Conservation (phyloP, 2,329 filamentous ascomycete genomes). For the Penicillium sp. region DNA sequence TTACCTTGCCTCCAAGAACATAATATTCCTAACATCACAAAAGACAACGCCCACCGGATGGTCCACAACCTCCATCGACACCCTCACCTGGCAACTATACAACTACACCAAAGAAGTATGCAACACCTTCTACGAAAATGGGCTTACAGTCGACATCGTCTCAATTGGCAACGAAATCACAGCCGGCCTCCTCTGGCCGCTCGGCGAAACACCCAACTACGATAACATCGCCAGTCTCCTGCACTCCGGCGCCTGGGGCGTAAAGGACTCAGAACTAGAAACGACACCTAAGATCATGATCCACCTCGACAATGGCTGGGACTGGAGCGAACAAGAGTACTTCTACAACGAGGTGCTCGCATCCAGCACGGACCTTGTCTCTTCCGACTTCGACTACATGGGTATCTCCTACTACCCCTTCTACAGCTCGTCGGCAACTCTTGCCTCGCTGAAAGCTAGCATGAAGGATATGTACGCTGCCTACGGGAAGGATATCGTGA, state of each 20-base stretch:
- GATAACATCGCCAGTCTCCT: conserved; percentile 64
- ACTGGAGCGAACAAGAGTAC: conserved; percentile 64
- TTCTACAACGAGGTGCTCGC: conserved; percentile 62
- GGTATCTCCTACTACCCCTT: conserved; percentile 75
- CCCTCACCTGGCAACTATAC: conserved; percentile 63
- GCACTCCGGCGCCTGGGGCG: conserved; percentile 62
- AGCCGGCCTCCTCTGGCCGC: conserved; percentile 65
- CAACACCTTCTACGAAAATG: conserved; percentile 59
- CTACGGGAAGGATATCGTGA: conserved; percentile 66
- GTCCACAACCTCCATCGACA: conserved; percentile 57
- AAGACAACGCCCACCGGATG: conserved; percentile 60
- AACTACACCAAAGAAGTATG: conserved; percentile 66
- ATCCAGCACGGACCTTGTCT: conserved; percentile 47
- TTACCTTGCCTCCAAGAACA: too few species aligned
- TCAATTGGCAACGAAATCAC: conserved; percentile 75
- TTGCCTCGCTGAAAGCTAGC: conserved; percentile 56
- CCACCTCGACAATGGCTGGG: conserved; percentile 74
- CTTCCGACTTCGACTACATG: conserved; percentile 67
- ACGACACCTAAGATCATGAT: conserved; percentile 69
- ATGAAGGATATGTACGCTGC: conserved; percentile 59
- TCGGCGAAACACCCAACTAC: conserved; percentile 56
- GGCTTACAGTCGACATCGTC: conserved; percentile 60
- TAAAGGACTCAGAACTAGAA: conserved; percentile 61
- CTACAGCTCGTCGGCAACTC: conserved; percentile 60
- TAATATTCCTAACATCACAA: not conserved